A percentile compares a stretch with the other conserved stretches of the same genome.
Conservation (phyloP, 2,329 filamentous ascomycete genomes). For the Trichophyton benhamiae region DNA sequence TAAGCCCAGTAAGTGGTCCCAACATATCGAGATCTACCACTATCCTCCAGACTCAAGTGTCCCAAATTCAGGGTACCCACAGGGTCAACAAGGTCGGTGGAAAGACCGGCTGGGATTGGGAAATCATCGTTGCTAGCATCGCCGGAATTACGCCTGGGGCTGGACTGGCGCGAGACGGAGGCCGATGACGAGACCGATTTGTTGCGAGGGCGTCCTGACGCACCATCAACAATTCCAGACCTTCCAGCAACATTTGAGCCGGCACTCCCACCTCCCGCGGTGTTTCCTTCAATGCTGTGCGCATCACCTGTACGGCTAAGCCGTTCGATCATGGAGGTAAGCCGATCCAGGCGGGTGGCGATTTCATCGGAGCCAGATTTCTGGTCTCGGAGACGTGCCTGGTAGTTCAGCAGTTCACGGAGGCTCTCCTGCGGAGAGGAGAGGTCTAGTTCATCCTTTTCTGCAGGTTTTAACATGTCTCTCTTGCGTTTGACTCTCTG, state of each 20-base stretch:
- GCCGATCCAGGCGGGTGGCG: conserved; percentile 32
- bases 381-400: conserved; percentile 14
- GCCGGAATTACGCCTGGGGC: conserved; percentile 25
- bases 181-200: background rate
- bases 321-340: conserved; percentile 35
- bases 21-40: conserved; percentile 34
- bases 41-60: conserved; percentile 33
- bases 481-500: conserved; percentile 28
- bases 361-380: conserved; percentile 28
- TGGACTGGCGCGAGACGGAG: conserved; percentile 18
- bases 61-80: conserved; percentile 31
- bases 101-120: conserved; percentile 30
- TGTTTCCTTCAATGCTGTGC: conserved; percentile 14
- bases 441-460: conserved; percentile 15
- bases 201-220: background rate
- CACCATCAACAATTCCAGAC: background rate
- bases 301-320: conserved; percentile 27
- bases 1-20: conserved; percentile 37
- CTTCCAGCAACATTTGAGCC: conserved; percentile 1
- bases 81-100: conserved; percentile 32
- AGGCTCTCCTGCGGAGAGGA: conserved; percentile 23
- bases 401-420: conserved; percentile 17
- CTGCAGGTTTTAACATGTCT: conserved; percentile 15
- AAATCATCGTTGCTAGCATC: conserved; percentile 29
- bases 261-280: background rate